Percentiles rank a stretch among this genome's conserved stretches.
Evolutionary conservation across 805 yeast genomes (phyloP).

Genomic region (Tetrapisispora taiwanensis): DNA sequence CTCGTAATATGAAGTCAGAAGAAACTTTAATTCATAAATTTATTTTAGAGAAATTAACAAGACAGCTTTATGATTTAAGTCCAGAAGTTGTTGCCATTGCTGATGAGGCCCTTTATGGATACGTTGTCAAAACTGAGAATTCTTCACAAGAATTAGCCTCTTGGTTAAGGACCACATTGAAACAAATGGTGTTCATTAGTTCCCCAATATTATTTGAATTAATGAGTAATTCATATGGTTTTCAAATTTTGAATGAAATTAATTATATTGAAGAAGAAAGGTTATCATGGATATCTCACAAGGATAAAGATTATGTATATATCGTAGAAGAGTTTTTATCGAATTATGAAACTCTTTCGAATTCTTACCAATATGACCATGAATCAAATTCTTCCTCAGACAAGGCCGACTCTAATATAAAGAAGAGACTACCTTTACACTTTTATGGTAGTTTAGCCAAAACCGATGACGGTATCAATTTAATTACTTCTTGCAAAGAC

Average conservation of each 20-base stretch:
- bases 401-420: not conserved
- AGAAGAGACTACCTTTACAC: slow-evolving; percentile 41
- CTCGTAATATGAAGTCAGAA: not conserved
- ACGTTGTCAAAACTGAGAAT: slow-evolving; percentile 35
- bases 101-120: slow-evolving; percentile 43
- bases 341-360: slow-evolving; percentile 7
- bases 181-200: slow-evolving; percentile 41
- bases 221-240: slow-evolving; percentile 59
- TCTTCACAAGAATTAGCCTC: slow-evolving; percentile 17
- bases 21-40: not conserved
- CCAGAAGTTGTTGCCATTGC: slow-evolving; percentile 46
- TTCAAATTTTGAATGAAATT: slow-evolving; percentile 46
- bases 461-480: slow-evolving; percentile 67
- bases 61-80: slow-evolving; percentile 60
- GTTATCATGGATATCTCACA: slow-evolving; percentile 50
- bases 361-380: not conserved
- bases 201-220: slow-evolving; percentile 53
- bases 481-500: slow-evolving; percentile 44
- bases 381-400: not conserved
- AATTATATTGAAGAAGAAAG: slow-evolving; percentile 59
- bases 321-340: slow-evolving; percentile 35
- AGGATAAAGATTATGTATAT: slow-evolving; percentile 37
- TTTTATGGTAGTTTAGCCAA: slow-evolving; percentile 73
- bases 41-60: slow-evolving; percentile 36
- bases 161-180: slow-evolving; percentile 19